Evolutionary conservation across 495 filamentous ascomycete species (phyloP).

Genomic region (Penicillium malachiteum): DNA sequence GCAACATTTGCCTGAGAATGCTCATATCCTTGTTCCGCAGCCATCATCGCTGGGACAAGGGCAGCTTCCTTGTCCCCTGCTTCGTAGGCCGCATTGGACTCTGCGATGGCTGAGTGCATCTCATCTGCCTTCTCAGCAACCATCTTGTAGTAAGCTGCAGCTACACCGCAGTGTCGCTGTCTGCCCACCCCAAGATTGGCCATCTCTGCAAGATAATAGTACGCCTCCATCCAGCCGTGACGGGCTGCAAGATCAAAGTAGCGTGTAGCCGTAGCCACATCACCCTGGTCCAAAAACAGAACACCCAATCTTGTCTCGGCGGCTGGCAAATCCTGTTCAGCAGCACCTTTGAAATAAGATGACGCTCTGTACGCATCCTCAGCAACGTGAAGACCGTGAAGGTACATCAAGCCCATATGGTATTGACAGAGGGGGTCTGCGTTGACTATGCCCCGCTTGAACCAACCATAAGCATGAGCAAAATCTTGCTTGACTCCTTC

Average conservation of each 20-base stretch:
- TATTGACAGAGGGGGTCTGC: conserved; percentile 87
- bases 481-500: conserved; percentile 84
- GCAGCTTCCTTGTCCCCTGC: conserved; percentile 84
- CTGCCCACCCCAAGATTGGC: conserved; percentile 76
- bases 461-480: conserved; percentile 77
- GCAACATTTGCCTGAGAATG: conserved; percentile 91
- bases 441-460: conserved; percentile 73
- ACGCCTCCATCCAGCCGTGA: conserved; percentile 86
- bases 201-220: conserved; percentile 93
- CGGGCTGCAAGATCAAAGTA: conserved; percentile 94
- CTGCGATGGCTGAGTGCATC: conserved; percentile 78
- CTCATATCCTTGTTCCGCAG: conserved; percentile 96
- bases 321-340: conserved; percentile 79
- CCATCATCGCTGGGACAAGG: conserved; percentile 82
- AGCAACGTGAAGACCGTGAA: conserved; percentile 77
- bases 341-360: conserved; percentile 76
- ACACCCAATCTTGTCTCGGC: conserved; percentile 82
- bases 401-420: conserved; percentile 80
- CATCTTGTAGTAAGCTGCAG: conserved; percentile 89
- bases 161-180: conserved; percentile 76
- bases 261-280: conserved; percentile 67
- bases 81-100: conserved; percentile 83
- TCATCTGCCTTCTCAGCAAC: conserved; percentile 88
- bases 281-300: conserved; percentile 88
- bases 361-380: conserved; percentile 73